A percentile compares a stretch with the other conserved stretches of the same genome.
Evolutionary conservation across 2,329 filamentous ascomycete genomes (phyloP).

Genomic region (Phialophora chinensis): DNA sequence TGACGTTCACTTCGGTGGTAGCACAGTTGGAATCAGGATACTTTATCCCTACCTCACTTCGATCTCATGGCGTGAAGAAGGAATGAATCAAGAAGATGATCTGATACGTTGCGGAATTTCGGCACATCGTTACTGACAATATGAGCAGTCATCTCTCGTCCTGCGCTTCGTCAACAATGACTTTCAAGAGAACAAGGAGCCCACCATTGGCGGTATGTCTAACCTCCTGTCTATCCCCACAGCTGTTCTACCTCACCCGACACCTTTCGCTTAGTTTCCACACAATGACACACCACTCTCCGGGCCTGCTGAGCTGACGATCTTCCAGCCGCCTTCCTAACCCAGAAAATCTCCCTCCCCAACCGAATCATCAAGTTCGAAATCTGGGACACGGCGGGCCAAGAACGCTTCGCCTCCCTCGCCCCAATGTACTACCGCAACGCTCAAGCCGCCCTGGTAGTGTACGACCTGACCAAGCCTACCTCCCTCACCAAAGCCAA

Average conservation of each 20-base stretch:
- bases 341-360: slow-evolving; percentile 95
- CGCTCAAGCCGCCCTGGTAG: slow-evolving; percentile 93
- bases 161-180: slow-evolving; percentile 99
- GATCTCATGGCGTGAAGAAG: neutral
- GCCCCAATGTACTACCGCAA: slow-evolving; percentile 99
- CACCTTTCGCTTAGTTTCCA: neutral
- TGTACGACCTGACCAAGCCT: slow-evolving; percentile 97
- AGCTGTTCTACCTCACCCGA: neutral
- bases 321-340: slow-evolving; percentile 84
- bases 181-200: slow-evolving; percentile 99
- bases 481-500: slow-evolving; percentile 95
- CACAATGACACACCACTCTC: neutral
- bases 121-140: slow-evolving; percentile 28
- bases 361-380: slow-evolving; percentile 88
- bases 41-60: slow-evolving; percentile 29
- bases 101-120: slow-evolving; percentile 4
- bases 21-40: slow-evolving; percentile 30
- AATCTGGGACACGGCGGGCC: slow-evolving; percentile 98
- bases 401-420: slow-evolving; percentile 94
- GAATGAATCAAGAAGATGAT: slow-evolving; percentile 3
- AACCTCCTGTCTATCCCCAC: slow-evolving; percentile 4
- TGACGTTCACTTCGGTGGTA: slow-evolving; percentile 15
- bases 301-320: slow-evolving; percentile 20
- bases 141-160: slow-evolving; percentile 85
- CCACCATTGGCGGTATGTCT: slow-evolving; percentile 88